Evolutionary conservation across 345 rosid genomes (phyloP).

Genomic region (Hibiscus syriacus): DNA sequence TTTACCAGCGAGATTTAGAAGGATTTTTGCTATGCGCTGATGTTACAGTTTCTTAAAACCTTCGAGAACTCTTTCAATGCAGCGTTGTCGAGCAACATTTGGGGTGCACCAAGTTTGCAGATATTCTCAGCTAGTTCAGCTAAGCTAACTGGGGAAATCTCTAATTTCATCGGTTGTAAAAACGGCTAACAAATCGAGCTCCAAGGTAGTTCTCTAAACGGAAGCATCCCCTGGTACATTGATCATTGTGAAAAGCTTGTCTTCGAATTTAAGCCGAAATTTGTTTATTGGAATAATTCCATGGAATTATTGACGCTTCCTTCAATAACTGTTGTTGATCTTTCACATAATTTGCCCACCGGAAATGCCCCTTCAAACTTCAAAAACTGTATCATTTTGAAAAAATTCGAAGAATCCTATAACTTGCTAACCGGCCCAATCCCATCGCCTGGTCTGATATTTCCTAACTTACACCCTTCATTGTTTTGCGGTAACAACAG

Average conservation of each 20-base stretch:
- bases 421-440: conserved; percentile 71
- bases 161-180: conserved; percentile 65
- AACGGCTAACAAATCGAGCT: conserved; percentile 72
- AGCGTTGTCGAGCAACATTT: conserved; percentile 45
- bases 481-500: conserved; percentile 74
- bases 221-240: conserved; percentile 76
- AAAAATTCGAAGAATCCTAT: conserved; percentile 68
- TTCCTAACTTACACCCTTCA: conserved; percentile 63
- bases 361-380: conserved; percentile 87
- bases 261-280: conserved; percentile 61
- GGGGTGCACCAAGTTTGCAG: conserved; percentile 64
- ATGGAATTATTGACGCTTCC: conserved; percentile 73
- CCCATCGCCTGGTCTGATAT: conserved; percentile 57
- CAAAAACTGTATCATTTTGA: conserved; percentile 72
- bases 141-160: conserved; percentile 48
- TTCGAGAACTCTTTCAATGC: conserved; percentile 55
- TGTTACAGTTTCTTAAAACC: conserved; percentile 63
- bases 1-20: conserved; percentile 55
- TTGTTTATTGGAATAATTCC: conserved; percentile 76
- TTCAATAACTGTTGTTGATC: conserved; percentile 62
- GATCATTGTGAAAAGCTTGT: conserved; percentile 84
- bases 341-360: conserved; percentile 64
- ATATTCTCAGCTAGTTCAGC: conserved; percentile 64
- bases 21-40: conserved; percentile 57
- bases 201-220: conserved; percentile 61